Evolutionary conservation across 805 yeast genomes (phyloP), one percentile per base, ranked within the genome.

Genomic region (Teunomyces aglyptinius): DNA sequence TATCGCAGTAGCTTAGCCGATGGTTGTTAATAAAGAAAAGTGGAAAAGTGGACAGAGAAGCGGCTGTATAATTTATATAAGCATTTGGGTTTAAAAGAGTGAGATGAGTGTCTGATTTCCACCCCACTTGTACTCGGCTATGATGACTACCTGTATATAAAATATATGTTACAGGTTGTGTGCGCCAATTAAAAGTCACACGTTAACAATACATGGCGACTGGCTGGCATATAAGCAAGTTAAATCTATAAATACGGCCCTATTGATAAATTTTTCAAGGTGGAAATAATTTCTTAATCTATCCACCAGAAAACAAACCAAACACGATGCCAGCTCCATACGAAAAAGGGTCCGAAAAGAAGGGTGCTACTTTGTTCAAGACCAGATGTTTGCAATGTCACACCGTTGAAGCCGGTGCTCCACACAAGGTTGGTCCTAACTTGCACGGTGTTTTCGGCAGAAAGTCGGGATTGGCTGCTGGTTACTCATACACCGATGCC

Each of bases 361-460:
- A 94, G 80, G 99, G 99, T 82, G 98, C 98, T 59, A 89, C 89
- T 68, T 81, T 94, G 58, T 94, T 94, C 86, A 94, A 94, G 80
- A 94, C 98, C 57, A 90, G 99, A 85, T 94, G 99, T 77, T 80
- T 90, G 61, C 98, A 94, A 80, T 94, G 99, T 76, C 99, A 94
- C 85, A 92, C 98, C 64, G 85, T 85, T 58, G 98, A 92, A 74
- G 80, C 77, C 53, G 96, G 96, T 67, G 98, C 96, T 55, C 92
- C 97, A 61, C 83, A 92, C 87, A 94, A 94, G 82, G 97, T 92
- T 64, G 99, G 99, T 74, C 99, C 99, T 70, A 94, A 92, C 76
- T 85, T 94, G 71, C 86, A 89, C 76, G 99, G 97, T 75, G 77
- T 94, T 59, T 79, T 94, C 56, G 95, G 95, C 67, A 89, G 99